A percentile compares a stretch with the other conserved stretches of the same genome.
phyloP scores from a whole-genome alignment of 345 rosid genomes.

The Syzygium aqueum region DNA sequence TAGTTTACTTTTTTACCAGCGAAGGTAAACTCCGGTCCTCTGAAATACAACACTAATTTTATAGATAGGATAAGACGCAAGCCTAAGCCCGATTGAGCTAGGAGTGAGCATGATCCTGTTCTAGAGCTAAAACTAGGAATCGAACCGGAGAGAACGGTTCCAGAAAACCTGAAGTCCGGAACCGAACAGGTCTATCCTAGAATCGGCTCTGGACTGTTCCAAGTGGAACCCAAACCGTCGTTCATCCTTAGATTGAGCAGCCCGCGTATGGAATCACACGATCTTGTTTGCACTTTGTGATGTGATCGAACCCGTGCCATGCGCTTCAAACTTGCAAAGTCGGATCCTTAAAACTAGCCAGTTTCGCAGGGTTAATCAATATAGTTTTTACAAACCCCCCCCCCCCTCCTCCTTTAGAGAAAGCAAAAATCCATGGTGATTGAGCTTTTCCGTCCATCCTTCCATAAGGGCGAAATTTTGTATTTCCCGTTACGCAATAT shows the following conservation, averaged over 20 bases:
- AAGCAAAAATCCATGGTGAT: background rate
- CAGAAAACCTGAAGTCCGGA: background rate
- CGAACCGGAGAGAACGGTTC: accelerated
- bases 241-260: background rate
- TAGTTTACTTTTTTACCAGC: background rate
- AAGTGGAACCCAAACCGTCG: background rate
- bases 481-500: background rate
- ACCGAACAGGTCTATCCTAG: accelerated
- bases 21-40: background rate
- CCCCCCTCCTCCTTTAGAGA: background rate
- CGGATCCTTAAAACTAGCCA: background rate
- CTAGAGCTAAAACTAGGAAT: background rate
- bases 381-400: background rate
- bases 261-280: background rate
- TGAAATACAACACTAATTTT: background rate
- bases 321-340: background rate
- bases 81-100: background rate
- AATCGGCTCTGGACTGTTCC: background rate
- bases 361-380: background rate
- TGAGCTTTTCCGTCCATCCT: background rate
- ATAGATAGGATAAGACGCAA: background rate
- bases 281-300: background rate
- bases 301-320: background rate
- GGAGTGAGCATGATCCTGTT: accelerated
- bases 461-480: background rate